These are phyloP conservation scores for Geranium rotundifolium DNA, from an alignment of 345 rosid genomes.

Conservation along the genomic window DNA sequence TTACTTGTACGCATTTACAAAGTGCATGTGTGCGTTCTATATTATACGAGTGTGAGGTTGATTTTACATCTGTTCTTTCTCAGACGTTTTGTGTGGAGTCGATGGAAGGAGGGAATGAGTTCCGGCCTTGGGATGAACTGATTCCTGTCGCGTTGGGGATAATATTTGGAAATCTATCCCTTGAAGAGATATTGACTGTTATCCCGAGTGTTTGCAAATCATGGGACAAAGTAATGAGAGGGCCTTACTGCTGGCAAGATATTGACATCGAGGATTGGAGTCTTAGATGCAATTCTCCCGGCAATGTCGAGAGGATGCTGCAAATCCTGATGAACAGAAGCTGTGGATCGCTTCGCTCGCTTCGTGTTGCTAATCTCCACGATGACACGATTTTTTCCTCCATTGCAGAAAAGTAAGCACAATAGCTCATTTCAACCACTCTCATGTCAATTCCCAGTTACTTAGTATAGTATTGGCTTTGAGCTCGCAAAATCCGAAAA, in stretches of 20 bases:
- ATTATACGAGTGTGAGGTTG: background rate
- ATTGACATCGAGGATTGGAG: conserved; percentile 79
- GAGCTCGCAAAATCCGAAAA: too few species aligned
- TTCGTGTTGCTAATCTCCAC: conserved; percentile 44
- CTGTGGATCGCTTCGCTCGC: conserved; percentile 64
- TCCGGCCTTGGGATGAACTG: conserved; percentile 67
- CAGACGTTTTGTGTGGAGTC: background rate
- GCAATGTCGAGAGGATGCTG: conserved; percentile 57
- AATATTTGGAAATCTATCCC: conserved; percentile 57
- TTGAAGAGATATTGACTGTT: conserved; percentile 58
- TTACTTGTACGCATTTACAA: too few species aligned
- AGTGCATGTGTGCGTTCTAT: background rate
- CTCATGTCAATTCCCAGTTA: background rate
- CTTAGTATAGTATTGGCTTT: background rate
- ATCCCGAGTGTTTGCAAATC: conserved; percentile 84
- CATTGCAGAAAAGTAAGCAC: conserved; percentile 66
- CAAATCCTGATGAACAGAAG: conserved; percentile 54
- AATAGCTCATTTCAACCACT: background rate
- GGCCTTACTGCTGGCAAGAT: conserved; percentile 96
- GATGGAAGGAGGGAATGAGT: conserved; percentile 49
- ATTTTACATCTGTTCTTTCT: background rate
- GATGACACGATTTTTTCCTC: conserved; percentile 48
- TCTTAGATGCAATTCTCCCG: conserved; percentile 21
- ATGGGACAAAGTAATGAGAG: conserved; percentile 61
- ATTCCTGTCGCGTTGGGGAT: conserved; percentile 81